Base-by-base conservation (phyloP, 2,329 filamentous ascomycete genomes). In the Cucurbitaria berberidis region DNA sequence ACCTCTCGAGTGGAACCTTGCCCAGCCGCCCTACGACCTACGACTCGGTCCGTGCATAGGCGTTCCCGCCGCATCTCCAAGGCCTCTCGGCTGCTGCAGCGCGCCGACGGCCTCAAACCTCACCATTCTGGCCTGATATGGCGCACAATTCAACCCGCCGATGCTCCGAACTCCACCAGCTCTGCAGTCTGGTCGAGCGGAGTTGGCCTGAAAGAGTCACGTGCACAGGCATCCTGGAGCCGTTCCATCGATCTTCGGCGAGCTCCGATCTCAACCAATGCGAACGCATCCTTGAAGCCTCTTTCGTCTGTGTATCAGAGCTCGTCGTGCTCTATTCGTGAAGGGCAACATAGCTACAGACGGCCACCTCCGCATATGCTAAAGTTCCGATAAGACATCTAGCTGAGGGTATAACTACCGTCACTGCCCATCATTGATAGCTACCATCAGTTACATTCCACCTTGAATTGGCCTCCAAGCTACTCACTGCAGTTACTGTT, bases 251-350 rank as follows among this genome's bases (percentile, higher is more conserved):
- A 42, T 40, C 36, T 22, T 26, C 36, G 16, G 26, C 64, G 72
- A 73, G 60, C 41, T 62, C 69, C 71, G 71, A 71, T 70, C 57
- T 63, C 62, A 62, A 63, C 65, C 63, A 68, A 67, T 68, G 53
- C 62, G 47, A 63, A 48, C 47, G 57, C 55, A 51, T 63, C 56
- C 52, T 56, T 52, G 57, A 56, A 57, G 63, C 64, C 64, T 53
- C 62, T 55, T 22, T 56, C 50, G 57, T 50, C 53, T 56, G 45
- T 52, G 45, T 47, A 55, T 57, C 55, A 56, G 56, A 62, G 62
- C 57, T 62, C 57, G 53, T 62, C 60, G 58, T 57, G 62, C 62
- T 60, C 61, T 55, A 52, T 57, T 60, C 57, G 53, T 57, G 57
- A 62, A 67, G 62, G 65, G 56, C 59, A 67, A 63, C 44, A 45